Conservation (phyloP, 257 asterid genomes). For the Avicennia marina region DNA sequence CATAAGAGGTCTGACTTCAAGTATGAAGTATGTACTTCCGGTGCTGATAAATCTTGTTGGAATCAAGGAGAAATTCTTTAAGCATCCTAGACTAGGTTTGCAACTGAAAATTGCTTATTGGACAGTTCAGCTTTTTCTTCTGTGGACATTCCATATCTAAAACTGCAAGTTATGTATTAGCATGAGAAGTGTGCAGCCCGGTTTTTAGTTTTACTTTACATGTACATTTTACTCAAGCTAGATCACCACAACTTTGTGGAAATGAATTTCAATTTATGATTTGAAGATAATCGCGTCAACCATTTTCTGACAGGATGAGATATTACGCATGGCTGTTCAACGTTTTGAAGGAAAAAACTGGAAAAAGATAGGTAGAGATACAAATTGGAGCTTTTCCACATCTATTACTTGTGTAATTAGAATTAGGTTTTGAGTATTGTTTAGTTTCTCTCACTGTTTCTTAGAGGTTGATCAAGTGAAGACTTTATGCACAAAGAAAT, state of each 20-base stretch:
- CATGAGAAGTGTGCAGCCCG: no score
- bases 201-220: no score
- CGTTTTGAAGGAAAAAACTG: conserved; percentile 92
- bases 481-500: not conserved
- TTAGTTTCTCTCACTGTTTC: conserved; percentile 16
- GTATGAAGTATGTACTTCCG: not conserved
- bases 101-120: no score
- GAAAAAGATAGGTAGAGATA: conserved; percentile 83
- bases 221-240: no score
- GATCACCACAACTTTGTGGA: not conserved
- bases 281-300: conserved; percentile 7
- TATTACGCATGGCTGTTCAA: conserved; percentile 77
- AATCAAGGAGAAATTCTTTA: no score
- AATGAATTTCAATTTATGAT: not conserved
- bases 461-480: not conserved
- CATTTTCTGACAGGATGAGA: conserved; percentile 69
- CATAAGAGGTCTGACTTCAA: not conserved
- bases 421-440: conserved; percentile 14
- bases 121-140: no score
- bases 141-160: no score
- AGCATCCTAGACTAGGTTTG: no score
- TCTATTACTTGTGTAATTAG: conserved; percentile 15
- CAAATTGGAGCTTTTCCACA: conserved; percentile 30
- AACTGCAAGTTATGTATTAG: no score
- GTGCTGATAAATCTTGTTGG: not conserved